Conservation (phyloP, 2,329 filamentous ascomycete species). For the Cytospora chrysosperma region DNA sequence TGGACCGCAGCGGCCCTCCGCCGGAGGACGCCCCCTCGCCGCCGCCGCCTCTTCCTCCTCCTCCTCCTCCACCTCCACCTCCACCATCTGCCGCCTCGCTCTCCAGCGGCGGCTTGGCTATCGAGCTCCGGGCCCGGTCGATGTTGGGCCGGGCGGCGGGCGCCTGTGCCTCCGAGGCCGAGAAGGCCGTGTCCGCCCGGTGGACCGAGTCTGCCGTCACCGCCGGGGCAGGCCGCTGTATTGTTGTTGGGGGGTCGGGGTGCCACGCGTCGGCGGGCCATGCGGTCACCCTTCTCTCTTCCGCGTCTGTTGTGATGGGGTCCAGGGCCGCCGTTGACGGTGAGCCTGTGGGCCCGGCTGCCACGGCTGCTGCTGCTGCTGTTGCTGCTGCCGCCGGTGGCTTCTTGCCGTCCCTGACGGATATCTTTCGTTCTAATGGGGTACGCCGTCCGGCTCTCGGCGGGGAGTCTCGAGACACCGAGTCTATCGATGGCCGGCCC, state of each 20-base stretch:
- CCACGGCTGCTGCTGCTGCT: too few species aligned
- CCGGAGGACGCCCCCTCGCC: constrained; percentile 10
- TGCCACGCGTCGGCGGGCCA: constrained; percentile 22
- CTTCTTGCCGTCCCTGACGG: constrained; percentile 37
- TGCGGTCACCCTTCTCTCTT: constrained; percentile 1
- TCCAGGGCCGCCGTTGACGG: constrained; percentile 1
- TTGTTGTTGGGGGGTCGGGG: constrained; percentile 29
- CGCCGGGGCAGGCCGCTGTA: constrained; percentile 42
- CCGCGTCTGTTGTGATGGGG: not conserved
- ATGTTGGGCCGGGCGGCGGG: constrained; percentile 51
- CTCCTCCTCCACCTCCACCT: constrained; percentile 11
- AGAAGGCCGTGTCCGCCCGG: constrained; percentile 51
- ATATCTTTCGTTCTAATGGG: constrained; percentile 34
- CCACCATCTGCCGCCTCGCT: constrained; percentile 24
- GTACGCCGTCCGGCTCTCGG: constrained; percentile 35
- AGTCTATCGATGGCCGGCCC: constrained; percentile 30
- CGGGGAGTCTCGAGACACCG: constrained; percentile 29
- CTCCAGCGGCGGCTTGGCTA: constrained; percentile 52
- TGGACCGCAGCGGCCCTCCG: constrained; percentile 55
- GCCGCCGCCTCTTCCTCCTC: constrained; percentile 4
- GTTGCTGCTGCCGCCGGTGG: constrained; percentile 24
- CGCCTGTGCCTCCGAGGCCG: constrained; percentile 51
- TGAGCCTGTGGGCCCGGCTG: constrained; percentile 18
- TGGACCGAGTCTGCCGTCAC: constrained; percentile 45
- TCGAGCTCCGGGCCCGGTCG: constrained; percentile 53